A percentile compares a stretch with the other conserved stretches of the same genome.
phyloP scores from a whole-genome alignment of 1,284 basidiomycete genomes.

The Moesziomyces sp. region DNA sequence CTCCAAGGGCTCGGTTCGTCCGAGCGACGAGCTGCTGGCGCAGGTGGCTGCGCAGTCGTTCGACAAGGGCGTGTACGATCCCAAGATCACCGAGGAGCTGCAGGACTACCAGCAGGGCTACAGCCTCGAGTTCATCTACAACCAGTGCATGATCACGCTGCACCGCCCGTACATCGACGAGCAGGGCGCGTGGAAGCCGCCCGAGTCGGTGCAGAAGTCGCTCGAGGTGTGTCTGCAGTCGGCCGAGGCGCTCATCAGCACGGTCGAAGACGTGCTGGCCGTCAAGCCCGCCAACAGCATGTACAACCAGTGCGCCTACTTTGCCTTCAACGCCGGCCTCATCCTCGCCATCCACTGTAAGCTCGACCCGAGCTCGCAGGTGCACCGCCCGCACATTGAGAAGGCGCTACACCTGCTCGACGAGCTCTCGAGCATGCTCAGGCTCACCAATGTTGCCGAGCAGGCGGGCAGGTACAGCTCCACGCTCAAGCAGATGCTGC shows the following conservation, averaged over 20 bases:
- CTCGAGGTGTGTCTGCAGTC: constrained; percentile 53
- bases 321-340: constrained; percentile 54
- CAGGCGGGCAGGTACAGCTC: constrained; percentile 55
- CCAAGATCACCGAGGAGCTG: constrained; percentile 41
- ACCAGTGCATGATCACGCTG: constrained; percentile 52
- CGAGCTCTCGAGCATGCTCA: constrained; percentile 32
- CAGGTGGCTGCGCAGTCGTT: constrained; percentile 30
- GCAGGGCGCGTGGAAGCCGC: constrained; percentile 50
- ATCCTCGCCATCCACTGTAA: constrained; percentile 55
- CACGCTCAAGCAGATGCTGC: constrained; percentile 54
- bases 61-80: constrained; percentile 35
- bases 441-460: constrained; percentile 52
- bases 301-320: constrained; percentile 52
- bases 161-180: constrained; percentile 58
- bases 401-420: constrained; percentile 52
- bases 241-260: constrained; percentile 50
- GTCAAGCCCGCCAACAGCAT: constrained; percentile 39
- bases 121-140: constrained; percentile 52
- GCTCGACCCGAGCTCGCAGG: constrained; percentile 40
- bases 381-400: constrained; percentile 54
- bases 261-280: constrained; percentile 46
- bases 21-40: constrained; percentile 26
- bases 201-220: constrained; percentile 51
- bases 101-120: constrained; percentile 51
- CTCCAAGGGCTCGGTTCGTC: constrained; percentile 34